Conservation (phyloP, 2,329 filamentous ascomycete genomes). For the Zymoseptoria pseudotritici region DNA sequence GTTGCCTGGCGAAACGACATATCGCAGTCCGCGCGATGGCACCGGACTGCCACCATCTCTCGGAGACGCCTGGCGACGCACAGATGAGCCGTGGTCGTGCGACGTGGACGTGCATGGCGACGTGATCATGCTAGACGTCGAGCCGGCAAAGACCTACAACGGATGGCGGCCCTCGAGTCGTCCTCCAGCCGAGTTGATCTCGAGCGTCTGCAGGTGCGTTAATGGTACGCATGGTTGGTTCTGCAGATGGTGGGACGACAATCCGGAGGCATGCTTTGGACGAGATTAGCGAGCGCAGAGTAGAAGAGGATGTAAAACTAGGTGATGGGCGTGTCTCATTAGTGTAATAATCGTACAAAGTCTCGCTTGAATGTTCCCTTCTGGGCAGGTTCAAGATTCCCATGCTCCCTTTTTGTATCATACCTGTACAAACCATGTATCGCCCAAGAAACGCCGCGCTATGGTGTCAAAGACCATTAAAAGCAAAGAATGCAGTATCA, state of each 20-base stretch:
- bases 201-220: neutral
- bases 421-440: neutral
- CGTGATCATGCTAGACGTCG: neutral
- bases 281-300: neutral
- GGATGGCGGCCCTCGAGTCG: neutral
- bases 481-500: neutral
- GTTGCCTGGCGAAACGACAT: neutral
- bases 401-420: neutral
- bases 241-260: neutral
- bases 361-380: neutral
- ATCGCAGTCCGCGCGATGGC: neutral
- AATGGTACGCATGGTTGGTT: neutral
- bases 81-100: neutral
- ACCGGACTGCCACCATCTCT: neutral
- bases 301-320: neutral
- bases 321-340: neutral
- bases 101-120: neutral
- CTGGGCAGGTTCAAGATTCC: neutral
- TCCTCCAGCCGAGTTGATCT: neutral
- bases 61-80: neutral
- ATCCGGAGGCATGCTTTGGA: neutral
- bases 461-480: neutral
- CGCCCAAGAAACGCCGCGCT: constrained; percentile 4
- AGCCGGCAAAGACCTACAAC: neutral
- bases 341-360: neutral